These are phyloP conservation scores for Umbelopsis ramanniana DNA, from an alignment of 192 early-diverging fungal species.

Conservation along the genomic window DNA sequence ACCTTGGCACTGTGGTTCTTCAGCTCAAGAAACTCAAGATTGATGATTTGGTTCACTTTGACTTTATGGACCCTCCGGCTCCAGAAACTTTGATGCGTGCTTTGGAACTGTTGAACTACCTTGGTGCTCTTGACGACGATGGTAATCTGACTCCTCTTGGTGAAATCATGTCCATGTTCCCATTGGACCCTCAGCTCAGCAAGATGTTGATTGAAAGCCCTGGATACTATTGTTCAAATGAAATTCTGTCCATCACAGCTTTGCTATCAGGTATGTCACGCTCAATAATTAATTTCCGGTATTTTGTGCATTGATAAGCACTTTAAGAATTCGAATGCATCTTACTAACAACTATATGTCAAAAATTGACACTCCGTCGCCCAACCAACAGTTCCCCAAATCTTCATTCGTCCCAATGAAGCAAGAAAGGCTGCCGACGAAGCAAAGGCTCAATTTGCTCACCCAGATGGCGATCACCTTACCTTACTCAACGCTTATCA, in stretches of 20 bases:
- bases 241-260: slow-evolving; percentile 93
- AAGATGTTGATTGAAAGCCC: slow-evolving; percentile 92
- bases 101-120: slow-evolving; percentile 92
- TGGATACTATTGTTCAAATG: slow-evolving; percentile 87
- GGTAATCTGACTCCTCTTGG: slow-evolving; percentile 89
- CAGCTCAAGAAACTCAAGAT: slow-evolving; percentile 98
- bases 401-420: slow-evolving; percentile 92
- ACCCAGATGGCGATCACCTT: slow-evolving; percentile 95
- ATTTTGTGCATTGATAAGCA: too few species aligned
- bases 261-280: slow-evolving; percentile 70
- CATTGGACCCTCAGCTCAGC: slow-evolving; percentile 94
- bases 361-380: not conserved
- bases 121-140: slow-evolving; percentile 94
- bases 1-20: slow-evolving; percentile 94
- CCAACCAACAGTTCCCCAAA: slow-evolving; percentile 71
- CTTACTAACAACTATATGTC: slow-evolving; percentile 12
- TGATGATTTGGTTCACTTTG: slow-evolving; percentile 97
- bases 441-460: slow-evolving; percentile 92
- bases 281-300: not conserved
- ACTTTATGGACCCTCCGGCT: slow-evolving; percentile 99
- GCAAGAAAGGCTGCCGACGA: slow-evolving; percentile 85
- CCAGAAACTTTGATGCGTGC: slow-evolving; percentile 99
- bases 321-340: not conserved
- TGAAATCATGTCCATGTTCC: slow-evolving; percentile 92
- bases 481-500: slow-evolving; percentile 98